Percentiles rank a stretch among this genome's conserved stretches.
phyloP scores from a whole-genome alignment of 2,329 filamentous ascomycete genomes.

The Cladophialophora exuberans region DNA sequence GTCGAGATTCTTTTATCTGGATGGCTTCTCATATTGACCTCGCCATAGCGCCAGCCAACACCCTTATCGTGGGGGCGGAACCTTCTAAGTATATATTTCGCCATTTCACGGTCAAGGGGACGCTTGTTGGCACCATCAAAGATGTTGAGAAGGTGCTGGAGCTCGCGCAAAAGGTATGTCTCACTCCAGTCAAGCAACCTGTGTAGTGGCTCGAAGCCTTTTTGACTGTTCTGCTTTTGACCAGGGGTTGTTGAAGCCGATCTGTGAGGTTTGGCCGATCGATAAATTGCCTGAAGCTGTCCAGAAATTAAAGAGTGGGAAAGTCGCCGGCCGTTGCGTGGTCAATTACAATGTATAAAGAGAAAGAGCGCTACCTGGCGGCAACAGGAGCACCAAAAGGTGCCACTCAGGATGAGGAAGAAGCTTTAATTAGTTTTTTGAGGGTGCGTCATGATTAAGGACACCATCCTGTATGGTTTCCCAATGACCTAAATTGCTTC shows the following conservation, averaged over 20 bases:
- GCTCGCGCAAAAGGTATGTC: slow-evolving; percentile 13
- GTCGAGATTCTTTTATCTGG: too few species aligned
- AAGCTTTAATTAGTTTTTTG: too few species aligned
- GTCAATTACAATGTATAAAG: slow-evolving; percentile 53
- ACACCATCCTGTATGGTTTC: too few species aligned
- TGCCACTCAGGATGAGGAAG: too few species aligned
- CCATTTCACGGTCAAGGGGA: slow-evolving; percentile 26
- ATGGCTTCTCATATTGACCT: too few species aligned
- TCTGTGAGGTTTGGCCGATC: slow-evolving; percentile 53
- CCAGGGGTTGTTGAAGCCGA: slow-evolving; percentile 54
- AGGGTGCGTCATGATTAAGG: too few species aligned
- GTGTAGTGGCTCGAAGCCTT: slow-evolving; percentile 54
- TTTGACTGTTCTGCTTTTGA: too few species aligned
- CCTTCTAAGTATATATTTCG: slow-evolving; percentile 13
- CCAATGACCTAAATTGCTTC: too few species aligned
- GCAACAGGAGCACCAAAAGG: too few species aligned
- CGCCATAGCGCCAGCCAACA: background rate
- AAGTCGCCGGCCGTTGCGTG: slow-evolving; percentile 58
- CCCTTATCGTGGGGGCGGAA: slow-evolving; percentile 2
- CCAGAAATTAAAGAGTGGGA: slow-evolving; percentile 52
- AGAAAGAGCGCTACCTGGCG: background rate
- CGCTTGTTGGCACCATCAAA: slow-evolving; percentile 26
- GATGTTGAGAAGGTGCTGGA: slow-evolving; percentile 22
- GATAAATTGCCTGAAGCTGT: slow-evolving; percentile 55
- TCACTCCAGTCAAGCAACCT: slow-evolving; percentile 36